phyloP scores from a whole-genome alignment of 75 land plant genomes.

The Chamaecyparis obtusa region DNA sequence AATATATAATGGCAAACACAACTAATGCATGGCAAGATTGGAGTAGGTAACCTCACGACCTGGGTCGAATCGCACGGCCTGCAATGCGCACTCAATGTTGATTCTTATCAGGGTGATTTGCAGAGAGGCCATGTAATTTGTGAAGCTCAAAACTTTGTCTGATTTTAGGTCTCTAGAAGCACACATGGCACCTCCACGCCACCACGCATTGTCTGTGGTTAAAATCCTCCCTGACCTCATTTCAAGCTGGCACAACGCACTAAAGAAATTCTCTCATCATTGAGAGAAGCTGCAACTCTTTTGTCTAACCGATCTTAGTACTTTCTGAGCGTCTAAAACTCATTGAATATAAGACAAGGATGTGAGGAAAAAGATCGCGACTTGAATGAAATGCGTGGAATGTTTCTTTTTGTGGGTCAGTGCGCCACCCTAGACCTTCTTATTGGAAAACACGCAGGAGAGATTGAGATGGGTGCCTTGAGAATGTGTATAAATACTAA shows the following conservation, averaged over 20 bases:
- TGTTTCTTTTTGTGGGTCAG: background rate
- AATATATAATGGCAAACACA: background rate
- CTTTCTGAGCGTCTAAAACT: background rate
- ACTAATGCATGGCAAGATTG: background rate
- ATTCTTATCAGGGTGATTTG: background rate
- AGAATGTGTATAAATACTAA: background rate
- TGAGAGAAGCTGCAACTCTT: background rate
- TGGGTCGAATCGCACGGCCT: background rate
- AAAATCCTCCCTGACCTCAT: no score
- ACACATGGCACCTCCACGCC: background rate
- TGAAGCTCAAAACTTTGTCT: no score
- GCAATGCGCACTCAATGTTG: background rate
- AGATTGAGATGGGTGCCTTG: background rate
- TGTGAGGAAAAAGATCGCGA: background rate
- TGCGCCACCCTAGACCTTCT: background rate
- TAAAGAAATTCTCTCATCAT: background rate
- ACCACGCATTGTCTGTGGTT: background rate
- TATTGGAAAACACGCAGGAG: background rate
- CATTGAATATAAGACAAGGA: background rate
- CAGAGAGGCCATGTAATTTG: no score
- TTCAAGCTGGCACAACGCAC: constrained; percentile 9
- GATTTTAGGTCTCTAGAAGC: background rate
- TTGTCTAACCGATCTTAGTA: background rate
- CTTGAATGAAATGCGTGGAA: background rate
- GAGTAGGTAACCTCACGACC: background rate